A percentile compares a stretch with the other conserved stretches of the same genome.
Evolutionary conservation across 2,329 filamentous ascomycete species (phyloP).

Genomic region (Pyrenochaeta sp.): DNA sequence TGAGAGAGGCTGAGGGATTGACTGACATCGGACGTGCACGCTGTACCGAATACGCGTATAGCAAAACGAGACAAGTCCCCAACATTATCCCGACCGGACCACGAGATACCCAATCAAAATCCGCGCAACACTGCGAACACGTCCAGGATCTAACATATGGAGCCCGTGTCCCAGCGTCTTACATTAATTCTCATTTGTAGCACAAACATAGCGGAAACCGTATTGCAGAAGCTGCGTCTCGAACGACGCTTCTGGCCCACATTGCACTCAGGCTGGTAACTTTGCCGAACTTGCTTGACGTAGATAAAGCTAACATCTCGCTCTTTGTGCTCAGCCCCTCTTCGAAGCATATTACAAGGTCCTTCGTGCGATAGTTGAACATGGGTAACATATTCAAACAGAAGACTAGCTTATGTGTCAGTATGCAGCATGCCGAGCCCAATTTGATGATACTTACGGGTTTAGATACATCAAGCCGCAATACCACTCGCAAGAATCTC

Average conservation of each 20-base stretch:
- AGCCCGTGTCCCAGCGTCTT: not conserved
- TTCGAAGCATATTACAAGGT: not conserved
- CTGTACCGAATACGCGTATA: not conserved
- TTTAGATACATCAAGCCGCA: not conserved
- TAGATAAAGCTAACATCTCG: not conserved
- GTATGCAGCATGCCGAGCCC: not conserved
- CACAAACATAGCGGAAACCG: not conserved
- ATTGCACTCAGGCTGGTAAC: not conserved
- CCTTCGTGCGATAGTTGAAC: not conserved
- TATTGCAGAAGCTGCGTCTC: not conserved
- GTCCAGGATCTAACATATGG: not conserved
- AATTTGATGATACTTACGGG: conserved; percentile 1
- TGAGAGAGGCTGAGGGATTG: not conserved
- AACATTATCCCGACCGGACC: not conserved
- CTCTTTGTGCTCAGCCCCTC: not conserved
- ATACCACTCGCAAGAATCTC: conserved; percentile 12
- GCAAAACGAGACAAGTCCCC: not conserved
- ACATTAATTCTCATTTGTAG: not conserved
- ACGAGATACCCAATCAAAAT: not conserved
- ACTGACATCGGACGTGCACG: not conserved
- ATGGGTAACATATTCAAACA: not conserved
- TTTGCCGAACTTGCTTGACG: not conserved
- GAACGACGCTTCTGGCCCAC: not conserved
- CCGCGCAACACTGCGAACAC: not conserved
- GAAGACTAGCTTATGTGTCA: not conserved